Evolutionary conservation across 805 yeast genomes (phyloP), one percentile per base, ranked within the genome.

Genomic region (Metschnikowia continentalis): DNA sequence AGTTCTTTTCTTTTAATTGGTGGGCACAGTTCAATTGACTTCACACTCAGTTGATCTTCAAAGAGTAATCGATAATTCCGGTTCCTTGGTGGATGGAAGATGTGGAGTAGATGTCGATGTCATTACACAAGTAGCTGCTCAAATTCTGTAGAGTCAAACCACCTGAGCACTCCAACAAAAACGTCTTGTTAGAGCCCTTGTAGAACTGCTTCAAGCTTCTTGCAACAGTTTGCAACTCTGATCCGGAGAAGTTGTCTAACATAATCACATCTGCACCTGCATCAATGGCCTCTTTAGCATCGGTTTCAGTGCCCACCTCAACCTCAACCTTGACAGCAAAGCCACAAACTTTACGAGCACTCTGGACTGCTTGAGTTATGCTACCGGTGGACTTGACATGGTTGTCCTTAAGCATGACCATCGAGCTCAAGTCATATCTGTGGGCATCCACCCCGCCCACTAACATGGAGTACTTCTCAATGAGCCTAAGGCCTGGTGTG

Each of bases 251-350:
- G 66, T 91, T 91, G 64, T 91, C 98, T 62, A 91, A 77, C 98
- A 91, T 91, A 54, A 92, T 85, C 19, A 92, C 88, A 67, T 91
- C 98, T 0, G 97, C 97, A 11, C 98, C 97, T 1, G 97, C 96
- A 14, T 74, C 81, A 60, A 92, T 92, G 23, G 98, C 98, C 65
- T 92, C 97, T 56, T 79, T 75, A 1, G 98, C 98, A 61, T 90
- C 97, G 5, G 70, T 81, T 64, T 88, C 96, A 51, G 79, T 74
- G 66, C 88, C 90, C 52, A 90, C 91, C 68, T 91, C 98, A 35
- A 91, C 97, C 68, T 91, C 98, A 50, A 91, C 86, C 68, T 91
- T 91, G 36, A 86, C 77, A 2, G 96, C 81, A 69, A 91, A 91
- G 3, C 98, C 98, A 63, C 90, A 88, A 0, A 84, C 96, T 13